Percentiles rank a stretch among this genome's conserved stretches.
Evolutionary conservation across 2,329 filamentous ascomycete species (phyloP).

Genomic region (Nemania sp.): DNA sequence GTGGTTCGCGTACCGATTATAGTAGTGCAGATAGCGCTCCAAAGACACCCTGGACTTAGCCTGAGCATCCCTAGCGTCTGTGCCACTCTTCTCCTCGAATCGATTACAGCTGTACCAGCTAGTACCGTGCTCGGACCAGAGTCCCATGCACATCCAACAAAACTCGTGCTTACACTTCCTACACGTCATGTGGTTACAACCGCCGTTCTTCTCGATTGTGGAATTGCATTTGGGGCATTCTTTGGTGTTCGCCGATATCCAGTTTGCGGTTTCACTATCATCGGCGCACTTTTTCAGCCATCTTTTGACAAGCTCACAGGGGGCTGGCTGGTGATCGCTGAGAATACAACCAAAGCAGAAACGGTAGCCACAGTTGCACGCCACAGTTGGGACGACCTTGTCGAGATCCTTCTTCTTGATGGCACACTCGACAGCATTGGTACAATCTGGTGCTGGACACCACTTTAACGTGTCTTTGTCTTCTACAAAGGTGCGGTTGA

Average conservation of each 20-base stretch:
- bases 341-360: slow-evolving; percentile 97
- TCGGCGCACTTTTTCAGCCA: slow-evolving; percentile 99
- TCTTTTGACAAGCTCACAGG: slow-evolving; percentile 86
- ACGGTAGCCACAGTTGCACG: slow-evolving; percentile 78
- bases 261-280: slow-evolving; percentile 97
- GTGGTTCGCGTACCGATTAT: slow-evolving; percentile 98
- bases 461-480: slow-evolving; percentile 95
- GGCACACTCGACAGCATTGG: slow-evolving; percentile 85
- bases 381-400: slow-evolving; percentile 85
- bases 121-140: slow-evolving; percentile 98
- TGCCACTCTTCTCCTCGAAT: slow-evolving; percentile 93
- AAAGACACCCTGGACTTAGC: slow-evolving; percentile 87
- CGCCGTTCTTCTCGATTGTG: slow-evolving; percentile 94
- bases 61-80: slow-evolving; percentile 88
- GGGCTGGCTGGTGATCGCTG: slow-evolving; percentile 89
- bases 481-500: slow-evolving; percentile 94
- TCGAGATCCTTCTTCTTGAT: slow-evolving; percentile 87
- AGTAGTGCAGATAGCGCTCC: slow-evolving; percentile 97
- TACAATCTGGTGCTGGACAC: slow-evolving; percentile 97
- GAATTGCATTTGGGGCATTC: slow-evolving; percentile 96
- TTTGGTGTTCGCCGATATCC: slow-evolving; percentile 99
- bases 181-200: slow-evolving; percentile 48
- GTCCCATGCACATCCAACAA: slow-evolving; percentile 99
- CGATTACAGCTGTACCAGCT: slow-evolving; percentile 99
- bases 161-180: slow-evolving; percentile 51